Evolutionary conservation across 78 protist species (phyloP).

Genomic region (Speleostelium caveatum): DNA sequence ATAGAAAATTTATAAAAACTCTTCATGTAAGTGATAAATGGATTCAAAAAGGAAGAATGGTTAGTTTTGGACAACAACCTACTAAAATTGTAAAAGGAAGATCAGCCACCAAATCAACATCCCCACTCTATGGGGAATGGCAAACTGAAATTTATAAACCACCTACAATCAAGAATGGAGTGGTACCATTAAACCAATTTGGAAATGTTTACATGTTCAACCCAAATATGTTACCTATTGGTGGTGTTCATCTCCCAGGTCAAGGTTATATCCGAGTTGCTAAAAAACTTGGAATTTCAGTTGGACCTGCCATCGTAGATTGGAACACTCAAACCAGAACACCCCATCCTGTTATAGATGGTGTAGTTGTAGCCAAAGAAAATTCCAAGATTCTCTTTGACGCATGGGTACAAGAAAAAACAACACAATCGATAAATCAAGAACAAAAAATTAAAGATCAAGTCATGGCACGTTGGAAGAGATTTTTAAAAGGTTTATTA

Average conservation of each 20-base stretch:
- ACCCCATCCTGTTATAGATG: constrained; percentile 45
- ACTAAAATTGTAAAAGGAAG: constrained; percentile 48
- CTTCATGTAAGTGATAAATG: constrained; percentile 76
- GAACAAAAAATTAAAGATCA: constrained; percentile 23
- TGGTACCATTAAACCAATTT: constrained; percentile 52
- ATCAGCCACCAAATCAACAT: constrained; percentile 13
- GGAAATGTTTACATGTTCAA: constrained; percentile 74
- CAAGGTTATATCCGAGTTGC: constrained; percentile 43
- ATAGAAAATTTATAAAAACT: not conserved
- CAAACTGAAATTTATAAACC: constrained; percentile 43
- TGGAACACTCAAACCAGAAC: constrained; percentile 27
- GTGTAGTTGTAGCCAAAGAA: constrained; percentile 63
- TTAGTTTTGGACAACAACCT: constrained; percentile 57
- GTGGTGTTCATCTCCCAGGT: constrained; percentile 60
- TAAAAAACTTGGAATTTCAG: constrained; percentile 37
- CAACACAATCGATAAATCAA: not conserved
- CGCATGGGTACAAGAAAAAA: constrained; percentile 47
- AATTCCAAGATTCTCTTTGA: constrained; percentile 12
- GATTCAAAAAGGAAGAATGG: constrained; percentile 64
- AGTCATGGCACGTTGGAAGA: constrained; percentile 35
- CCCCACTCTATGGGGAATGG: constrained; percentile 68
- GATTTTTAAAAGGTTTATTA: constrained; percentile 26
- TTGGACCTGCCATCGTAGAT: constrained; percentile 77
- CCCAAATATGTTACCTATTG: constrained; percentile 67
- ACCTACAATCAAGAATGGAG: constrained; percentile 16